Conservation (phyloP, 192 early-diverging fungal species). For the Phlyctochytrium bullatum region DNA sequence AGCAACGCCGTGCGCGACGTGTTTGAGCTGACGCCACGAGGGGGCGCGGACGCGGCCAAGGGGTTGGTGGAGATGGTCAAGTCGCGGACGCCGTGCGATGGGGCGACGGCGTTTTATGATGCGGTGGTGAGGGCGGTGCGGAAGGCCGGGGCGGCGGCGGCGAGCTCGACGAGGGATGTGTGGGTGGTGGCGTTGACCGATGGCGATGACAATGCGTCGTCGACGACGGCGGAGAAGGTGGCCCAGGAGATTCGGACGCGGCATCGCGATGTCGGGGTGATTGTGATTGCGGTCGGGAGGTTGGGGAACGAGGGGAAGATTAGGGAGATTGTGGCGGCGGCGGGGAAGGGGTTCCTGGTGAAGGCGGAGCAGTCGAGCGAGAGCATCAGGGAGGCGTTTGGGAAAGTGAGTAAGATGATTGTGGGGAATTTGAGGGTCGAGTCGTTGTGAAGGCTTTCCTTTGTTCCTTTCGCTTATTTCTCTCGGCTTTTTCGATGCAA, state of each 20-base stretch:
- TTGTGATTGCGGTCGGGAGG: slow-evolving; percentile 22
- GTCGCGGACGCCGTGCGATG: slow-evolving; percentile 8
- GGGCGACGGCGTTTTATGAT: slow-evolving; percentile 23
- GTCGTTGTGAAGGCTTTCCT: slow-evolving; percentile 20
- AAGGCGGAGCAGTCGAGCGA: slow-evolving; percentile 11
- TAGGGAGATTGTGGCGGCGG: neutral
- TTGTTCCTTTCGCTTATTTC: too few relatives aligned
- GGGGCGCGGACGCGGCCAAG: neutral
- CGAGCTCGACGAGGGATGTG: neutral
- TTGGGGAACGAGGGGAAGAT: slow-evolving; percentile 8
- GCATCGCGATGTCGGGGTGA: slow-evolving; percentile 11
- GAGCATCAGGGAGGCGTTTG: slow-evolving; percentile 22
- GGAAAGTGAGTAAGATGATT: slow-evolving; percentile 16
- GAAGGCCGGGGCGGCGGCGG: neutral
- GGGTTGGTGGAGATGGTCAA: slow-evolving; percentile 1
- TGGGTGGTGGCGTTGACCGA: slow-evolving; percentile 26
- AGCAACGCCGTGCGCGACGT: neutral
- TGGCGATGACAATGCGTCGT: slow-evolving; percentile 7
- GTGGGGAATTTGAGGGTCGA: slow-evolving; percentile 17
- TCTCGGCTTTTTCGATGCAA: too few relatives aligned
- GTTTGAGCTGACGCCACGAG: neutral
- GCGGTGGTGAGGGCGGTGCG: slow-evolving; percentile 1
- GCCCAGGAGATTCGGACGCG: neutral
- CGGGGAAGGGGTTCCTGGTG: slow-evolving; percentile 14
- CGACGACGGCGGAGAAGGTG: neutral